phyloP scores from a whole-genome alignment of 2,329 filamentous ascomycete species.

The Didymosphaeria variabile region DNA sequence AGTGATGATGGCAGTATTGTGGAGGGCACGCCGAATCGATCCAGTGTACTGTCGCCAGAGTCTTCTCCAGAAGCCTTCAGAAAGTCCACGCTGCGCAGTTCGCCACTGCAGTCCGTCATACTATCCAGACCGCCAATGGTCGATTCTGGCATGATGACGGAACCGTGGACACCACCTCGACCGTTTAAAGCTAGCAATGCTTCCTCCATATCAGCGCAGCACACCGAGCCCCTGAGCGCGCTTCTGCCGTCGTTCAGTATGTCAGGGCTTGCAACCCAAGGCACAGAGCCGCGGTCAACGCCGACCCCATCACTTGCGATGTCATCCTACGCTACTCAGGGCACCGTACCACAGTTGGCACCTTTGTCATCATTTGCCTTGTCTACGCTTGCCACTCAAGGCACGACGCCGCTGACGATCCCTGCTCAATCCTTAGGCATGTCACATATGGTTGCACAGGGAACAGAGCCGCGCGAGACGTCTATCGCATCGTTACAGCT shows the following conservation, averaged over 20 bases:
- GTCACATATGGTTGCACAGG: slow-evolving; percentile 26
- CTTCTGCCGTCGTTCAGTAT: slow-evolving; percentile 10
- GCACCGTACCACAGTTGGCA: slow-evolving; percentile 32
- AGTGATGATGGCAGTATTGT: slow-evolving; percentile 62
- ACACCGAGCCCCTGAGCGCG: slow-evolving; percentile 33
- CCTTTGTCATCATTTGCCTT: slow-evolving; percentile 29
- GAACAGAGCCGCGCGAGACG: slow-evolving; percentile 29
- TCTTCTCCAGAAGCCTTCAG: slow-evolving; percentile 41
- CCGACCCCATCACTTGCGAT: slow-evolving; percentile 26
- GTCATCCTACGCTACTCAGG: slow-evolving; percentile 34
- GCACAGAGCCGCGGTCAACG: slow-evolving; percentile 26
- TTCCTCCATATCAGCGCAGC: slow-evolving; percentile 40
- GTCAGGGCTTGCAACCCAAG: slow-evolving; percentile 7
- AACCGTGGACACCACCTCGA: slow-evolving; percentile 60
- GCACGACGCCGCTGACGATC: slow-evolving; percentile 34
- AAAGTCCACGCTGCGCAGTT: slow-evolving; percentile 31
- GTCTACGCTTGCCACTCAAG: slow-evolving; percentile 32
- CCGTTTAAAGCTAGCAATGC: slow-evolving; percentile 24
- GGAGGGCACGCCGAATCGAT: slow-evolving; percentile 48
- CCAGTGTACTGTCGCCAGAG: slow-evolving; percentile 43
- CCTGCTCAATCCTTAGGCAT: slow-evolving; percentile 28
- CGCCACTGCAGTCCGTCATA: slow-evolving; percentile 31
- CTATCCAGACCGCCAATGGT: slow-evolving; percentile 59
- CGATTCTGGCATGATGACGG: slow-evolving; percentile 70
- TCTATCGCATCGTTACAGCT: slow-evolving; percentile 27